phyloP scores from a whole-genome alignment of 768 basidiomycete species.

The Pisolithus orientalis region DNA sequence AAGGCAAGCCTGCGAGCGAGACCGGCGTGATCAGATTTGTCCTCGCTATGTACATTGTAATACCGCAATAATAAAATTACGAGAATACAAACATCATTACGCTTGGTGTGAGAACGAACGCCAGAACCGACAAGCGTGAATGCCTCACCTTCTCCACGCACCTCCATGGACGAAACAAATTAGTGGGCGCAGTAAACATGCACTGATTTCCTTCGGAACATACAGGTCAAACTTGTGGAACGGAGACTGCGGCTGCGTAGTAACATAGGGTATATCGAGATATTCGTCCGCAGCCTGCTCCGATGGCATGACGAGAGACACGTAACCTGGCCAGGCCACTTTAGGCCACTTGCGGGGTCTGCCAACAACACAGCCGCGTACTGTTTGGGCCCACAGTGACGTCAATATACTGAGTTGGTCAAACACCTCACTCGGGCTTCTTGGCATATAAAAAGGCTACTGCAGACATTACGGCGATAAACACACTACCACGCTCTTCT shows the following conservation, averaged over 20 bases:
- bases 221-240: constrained; percentile 54
- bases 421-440: not conserved
- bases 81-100: not conserved
- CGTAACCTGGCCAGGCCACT: too few relatives aligned
- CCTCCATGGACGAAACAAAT: constrained; percentile 79
- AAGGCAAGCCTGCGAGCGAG: constrained; percentile 50
- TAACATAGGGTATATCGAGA: constrained; percentile 32
- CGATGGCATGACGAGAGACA: constrained; percentile 4
- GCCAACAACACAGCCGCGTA: not conserved
- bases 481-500: too few relatives aligned
- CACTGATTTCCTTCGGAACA: constrained; percentile 21
- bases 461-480: too few relatives aligned
- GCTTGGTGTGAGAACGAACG: not conserved
- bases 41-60: constrained; percentile 44
- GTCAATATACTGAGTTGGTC: not conserved
- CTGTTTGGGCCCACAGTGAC: not conserved
- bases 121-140: not conserved
- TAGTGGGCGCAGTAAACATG: constrained; percentile 30
- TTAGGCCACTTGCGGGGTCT: too few relatives aligned
- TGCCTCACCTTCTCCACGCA: constrained; percentile 70
- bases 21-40: constrained; percentile 53
- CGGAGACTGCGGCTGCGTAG: constrained; percentile 17
- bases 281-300: constrained; percentile 5
- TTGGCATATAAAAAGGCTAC: not conserved
- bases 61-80: not conserved